phyloP scores from a whole-genome alignment of 768 basidiomycete genomes.

The Kockovaella imperatae region DNA sequence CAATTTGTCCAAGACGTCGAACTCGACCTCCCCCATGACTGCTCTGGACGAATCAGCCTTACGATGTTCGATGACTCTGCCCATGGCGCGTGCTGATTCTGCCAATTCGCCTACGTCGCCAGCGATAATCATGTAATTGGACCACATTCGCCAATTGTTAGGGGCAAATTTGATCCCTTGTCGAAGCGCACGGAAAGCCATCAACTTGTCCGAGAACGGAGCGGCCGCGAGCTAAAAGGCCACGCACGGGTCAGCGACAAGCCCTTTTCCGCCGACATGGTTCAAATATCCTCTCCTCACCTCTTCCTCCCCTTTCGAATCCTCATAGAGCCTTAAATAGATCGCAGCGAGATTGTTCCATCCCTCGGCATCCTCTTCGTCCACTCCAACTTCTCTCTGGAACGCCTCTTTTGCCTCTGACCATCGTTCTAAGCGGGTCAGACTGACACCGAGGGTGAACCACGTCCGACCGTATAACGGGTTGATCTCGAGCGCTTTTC shows the following conservation, averaged over 20 bases:
- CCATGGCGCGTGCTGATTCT: slow-evolving; percentile 76
- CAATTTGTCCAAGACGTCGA: slow-evolving; percentile 78
- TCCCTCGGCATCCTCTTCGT: slow-evolving; percentile 94
- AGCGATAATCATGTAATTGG: slow-evolving; percentile 89
- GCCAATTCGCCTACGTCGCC: slow-evolving; percentile 86
- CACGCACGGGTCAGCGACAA: slow-evolving; percentile 1
- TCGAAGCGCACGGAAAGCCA: slow-evolving; percentile 86
- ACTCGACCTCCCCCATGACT: slow-evolving; percentile 65
- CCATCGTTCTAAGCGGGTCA: slow-evolving; percentile 76
- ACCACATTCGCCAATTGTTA: slow-evolving; percentile 97
- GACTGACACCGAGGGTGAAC: slow-evolving; percentile 94
- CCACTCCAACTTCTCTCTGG: slow-evolving; percentile 73
- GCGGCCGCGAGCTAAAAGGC: slow-evolving; percentile 13
- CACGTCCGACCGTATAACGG: slow-evolving; percentile 79
- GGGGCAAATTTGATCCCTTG: slow-evolving; percentile 77
- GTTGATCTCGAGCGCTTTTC: slow-evolving; percentile 74
- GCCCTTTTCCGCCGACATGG: neutral
- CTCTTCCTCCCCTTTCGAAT: slow-evolving; percentile 18
- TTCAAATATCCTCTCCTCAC: slow-evolving; percentile 13
- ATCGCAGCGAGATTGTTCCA: slow-evolving; percentile 97
- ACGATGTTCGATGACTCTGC: slow-evolving; percentile 64
- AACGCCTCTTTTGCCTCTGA: slow-evolving; percentile 75
- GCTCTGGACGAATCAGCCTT: slow-evolving; percentile 49
- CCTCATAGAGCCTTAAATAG: slow-evolving; percentile 71
- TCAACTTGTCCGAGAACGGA: slow-evolving; percentile 57